Evolutionary conservation across 306 rosid species (phyloP), one percentile per base, ranked within the genome.

Genomic region (Prunus kanzakura): DNA sequence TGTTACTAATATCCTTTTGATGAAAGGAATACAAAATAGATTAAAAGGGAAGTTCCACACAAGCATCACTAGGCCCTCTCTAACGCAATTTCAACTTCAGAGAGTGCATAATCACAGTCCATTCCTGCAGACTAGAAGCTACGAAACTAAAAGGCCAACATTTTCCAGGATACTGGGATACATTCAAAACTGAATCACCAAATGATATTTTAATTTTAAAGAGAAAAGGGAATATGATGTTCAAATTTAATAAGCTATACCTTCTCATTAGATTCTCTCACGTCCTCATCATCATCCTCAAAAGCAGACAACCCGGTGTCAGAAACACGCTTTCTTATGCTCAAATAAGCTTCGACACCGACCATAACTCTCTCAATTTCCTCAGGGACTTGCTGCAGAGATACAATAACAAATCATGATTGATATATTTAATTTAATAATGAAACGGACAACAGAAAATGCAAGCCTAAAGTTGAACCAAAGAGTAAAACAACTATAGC

Each of bases 361-460:
- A 86, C 92, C 91, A 92, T 89, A 81, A 95, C 97, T 83, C 97
- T 87, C 81, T 95, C 99, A 23, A 95, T 85, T 88, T 92, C 99
- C 79, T 92, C 99, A 43, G 97, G 97, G 76, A 88, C 89, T 95
- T 95, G 99, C 99, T 95, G 99, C 79, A 82, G 72, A 56, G 27
- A 60, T 19, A 60, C 35, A 23, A 60, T 2, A 32, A 19, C 2
- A 55, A n/a, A 11, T 8, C 11, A 57, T 20, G 35, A 41, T 25
- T 58, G 57, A 60, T 43, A 27, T 19, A 45, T 43, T 10, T 29
- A 73, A 43, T 16, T 20, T 27, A 18, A 22, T 65, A 65, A 65
- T 62, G 19, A 45, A 68, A 23, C 19, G 11, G 64, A 25, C 23
- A 55, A 66, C 3, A 25, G 22, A n/a, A 50, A 52, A 51, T 5